Evolutionary conservation across 2,329 filamentous ascomycete genomes (phyloP).

Genomic region (Decorospora gaudefroyi): DNA sequence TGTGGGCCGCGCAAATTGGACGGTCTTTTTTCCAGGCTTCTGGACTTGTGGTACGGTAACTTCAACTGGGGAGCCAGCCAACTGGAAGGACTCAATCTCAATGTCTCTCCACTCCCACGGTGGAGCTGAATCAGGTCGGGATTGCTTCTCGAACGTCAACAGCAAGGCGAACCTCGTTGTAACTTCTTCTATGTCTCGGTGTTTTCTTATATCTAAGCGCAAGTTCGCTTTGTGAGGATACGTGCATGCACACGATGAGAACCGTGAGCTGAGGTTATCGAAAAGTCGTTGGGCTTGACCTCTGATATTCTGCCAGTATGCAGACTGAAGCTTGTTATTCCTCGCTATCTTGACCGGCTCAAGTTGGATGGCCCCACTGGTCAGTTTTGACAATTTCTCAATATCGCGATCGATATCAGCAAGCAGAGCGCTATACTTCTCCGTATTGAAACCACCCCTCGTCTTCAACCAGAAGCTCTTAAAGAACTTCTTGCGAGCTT

Average conservation of each 20-base stretch:
- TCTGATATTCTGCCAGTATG: not conserved
- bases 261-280: not conserved
- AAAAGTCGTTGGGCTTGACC: not conserved
- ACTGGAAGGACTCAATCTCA: no score
- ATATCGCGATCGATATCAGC: not conserved
- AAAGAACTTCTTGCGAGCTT: not conserved
- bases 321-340: not conserved
- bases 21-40: no score
- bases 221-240: not conserved
- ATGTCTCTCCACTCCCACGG: no score
- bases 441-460: not conserved
- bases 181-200: not conserved
- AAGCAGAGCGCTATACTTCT: not conserved
- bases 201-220: not conserved
- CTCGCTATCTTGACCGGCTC: not conserved
- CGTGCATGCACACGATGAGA: not conserved
- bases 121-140: no score
- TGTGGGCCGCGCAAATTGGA: no score
- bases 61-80: no score
- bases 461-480: not conserved
- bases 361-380: not conserved
- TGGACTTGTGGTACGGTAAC: no score
- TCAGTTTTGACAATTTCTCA: not conserved
- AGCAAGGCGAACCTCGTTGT: no score
- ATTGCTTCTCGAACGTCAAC: no score